Evolutionary conservation across 2,329 filamentous ascomycete genomes (phyloP).

Genomic region (Cercospora sp.): DNA sequence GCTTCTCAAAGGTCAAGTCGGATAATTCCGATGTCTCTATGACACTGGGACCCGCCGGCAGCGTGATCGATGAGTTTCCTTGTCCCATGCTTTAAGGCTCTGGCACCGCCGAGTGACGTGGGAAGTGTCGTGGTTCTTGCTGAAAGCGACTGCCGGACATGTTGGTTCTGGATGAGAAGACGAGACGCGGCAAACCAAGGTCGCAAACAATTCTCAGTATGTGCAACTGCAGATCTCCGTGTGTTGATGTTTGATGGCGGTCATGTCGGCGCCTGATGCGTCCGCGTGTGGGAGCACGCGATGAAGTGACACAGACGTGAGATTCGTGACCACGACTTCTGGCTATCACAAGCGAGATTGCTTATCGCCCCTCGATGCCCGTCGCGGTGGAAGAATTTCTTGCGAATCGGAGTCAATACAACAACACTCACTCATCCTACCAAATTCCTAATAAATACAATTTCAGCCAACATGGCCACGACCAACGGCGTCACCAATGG

Average conservation of each 20-base stretch:
- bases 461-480: conserved; percentile 26
- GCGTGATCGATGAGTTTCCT: conserved; percentile 83
- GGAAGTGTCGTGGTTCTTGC: neutral
- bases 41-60: conserved; percentile 85
- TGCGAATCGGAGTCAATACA: neutral
- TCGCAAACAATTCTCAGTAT: neutral
- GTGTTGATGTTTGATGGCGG: neutral
- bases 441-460: neutral
- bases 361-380: conserved; percentile 1
- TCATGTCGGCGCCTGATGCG: conserved; percentile 3
- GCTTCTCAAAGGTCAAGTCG: conserved; percentile 88
- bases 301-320: neutral
- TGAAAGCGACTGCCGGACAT: neutral
- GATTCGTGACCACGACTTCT: conserved; percentile 1
- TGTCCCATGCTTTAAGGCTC: conserved; percentile 70
- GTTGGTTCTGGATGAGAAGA: neutral
- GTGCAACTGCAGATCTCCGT: neutral
- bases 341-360: conserved; percentile 12
- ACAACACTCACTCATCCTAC: neutral
- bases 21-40: conserved; percentile 92
- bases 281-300: neutral
- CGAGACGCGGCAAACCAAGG: neutral
- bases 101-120: neutral
- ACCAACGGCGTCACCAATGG: conserved; percentile 38
- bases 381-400: conserved; percentile 6